These are phyloP conservation scores for Naegleria fowleri DNA, from an alignment of 208 protist genomes.

Conservation along the genomic window DNA sequence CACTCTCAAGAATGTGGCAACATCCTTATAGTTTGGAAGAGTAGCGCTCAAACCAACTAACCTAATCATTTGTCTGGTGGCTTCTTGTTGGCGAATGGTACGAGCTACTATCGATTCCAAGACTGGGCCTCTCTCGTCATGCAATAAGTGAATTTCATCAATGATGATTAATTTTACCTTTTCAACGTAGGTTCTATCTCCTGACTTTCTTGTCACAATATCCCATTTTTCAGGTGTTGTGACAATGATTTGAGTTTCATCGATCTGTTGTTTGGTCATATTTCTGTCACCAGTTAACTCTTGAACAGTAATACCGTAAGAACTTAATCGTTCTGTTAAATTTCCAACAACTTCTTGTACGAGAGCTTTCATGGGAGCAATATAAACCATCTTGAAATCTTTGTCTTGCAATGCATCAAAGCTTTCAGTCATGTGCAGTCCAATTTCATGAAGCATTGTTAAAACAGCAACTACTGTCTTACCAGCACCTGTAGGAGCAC, in stretches of 20 bases:
- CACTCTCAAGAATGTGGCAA: constrained; percentile 96
- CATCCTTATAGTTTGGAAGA: constrained; percentile 98
- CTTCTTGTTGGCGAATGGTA: constrained; percentile 76
- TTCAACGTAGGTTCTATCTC: constrained; percentile 63
- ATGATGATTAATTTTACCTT: constrained; percentile 85
- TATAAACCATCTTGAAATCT: constrained; percentile 97
- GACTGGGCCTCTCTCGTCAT: constrained; percentile 97
- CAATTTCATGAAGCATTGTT: constrained; percentile 87
- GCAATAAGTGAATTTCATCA: constrained; percentile 98
- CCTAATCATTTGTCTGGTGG: constrained; percentile 70
- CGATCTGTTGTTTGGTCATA: constrained; percentile 91
- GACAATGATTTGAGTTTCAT: constrained; percentile 94
- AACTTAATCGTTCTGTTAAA: constrained; percentile 84
- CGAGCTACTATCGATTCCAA: constrained; percentile 97
- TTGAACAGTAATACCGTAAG: constrained; percentile 78
- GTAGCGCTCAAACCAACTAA: constrained; percentile 98
- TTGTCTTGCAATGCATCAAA: constrained; percentile 10
- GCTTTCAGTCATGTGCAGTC: constrained; percentile 45
- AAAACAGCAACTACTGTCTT: constrained; percentile 99
- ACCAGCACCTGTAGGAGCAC: constrained; percentile 96
- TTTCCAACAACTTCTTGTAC: constrained; percentile 98
- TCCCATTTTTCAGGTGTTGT: constrained; percentile 99
- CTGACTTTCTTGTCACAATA: constrained; percentile 95
- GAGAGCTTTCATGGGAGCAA: constrained; percentile 99
- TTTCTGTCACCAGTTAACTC: constrained; percentile 97